Conservation (phyloP, 768 basidiomycete genomes). For the Mycena vulgaris region DNA sequence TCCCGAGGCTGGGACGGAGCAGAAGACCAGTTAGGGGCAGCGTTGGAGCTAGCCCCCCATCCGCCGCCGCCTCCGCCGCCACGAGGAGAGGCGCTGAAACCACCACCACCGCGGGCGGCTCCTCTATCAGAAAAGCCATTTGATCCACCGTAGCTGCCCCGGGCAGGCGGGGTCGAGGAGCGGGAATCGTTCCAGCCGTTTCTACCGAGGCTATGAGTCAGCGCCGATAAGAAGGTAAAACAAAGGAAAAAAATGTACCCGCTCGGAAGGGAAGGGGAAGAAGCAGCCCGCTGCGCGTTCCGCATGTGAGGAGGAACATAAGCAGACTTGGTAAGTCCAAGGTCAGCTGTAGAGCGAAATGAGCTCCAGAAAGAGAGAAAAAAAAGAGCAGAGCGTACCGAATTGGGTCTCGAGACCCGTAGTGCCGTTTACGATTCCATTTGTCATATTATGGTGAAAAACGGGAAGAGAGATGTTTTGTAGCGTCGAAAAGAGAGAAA, state of each 20-base stretch:
- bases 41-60: conserved; percentile 60
- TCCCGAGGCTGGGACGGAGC: conserved; percentile 65
- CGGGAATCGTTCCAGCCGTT: conserved; percentile 85
- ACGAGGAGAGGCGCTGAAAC: conserved; percentile 58
- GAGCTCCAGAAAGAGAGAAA: conserved; percentile 21
- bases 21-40: conserved; percentile 56
- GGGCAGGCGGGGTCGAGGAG: conserved; percentile 73
- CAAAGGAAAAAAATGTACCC: conserved; percentile 61
- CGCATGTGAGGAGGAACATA: conserved; percentile 94
- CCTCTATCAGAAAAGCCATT: conserved; percentile 59
- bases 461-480: conserved; percentile 33
- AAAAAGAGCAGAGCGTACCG: conserved; percentile 60
- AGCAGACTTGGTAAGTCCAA: conserved; percentile 84
- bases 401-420: conserved; percentile 83
- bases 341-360: conserved; percentile 67
- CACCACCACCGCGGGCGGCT: conserved; percentile 52
- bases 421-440: conserved; percentile 89
- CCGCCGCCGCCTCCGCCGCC: conserved; percentile 56
- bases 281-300: conserved; percentile 88
- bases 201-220: conserved; percentile 50
- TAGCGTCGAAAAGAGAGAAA: conserved; percentile 39
- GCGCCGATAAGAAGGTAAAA: conserved; percentile 29
- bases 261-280: conserved; percentile 65
- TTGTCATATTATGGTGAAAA: conserved; percentile 76
- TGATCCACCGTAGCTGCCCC: conserved; percentile 62